phyloP scores from a whole-genome alignment of 768 basidiomycete genomes.

The Naematelia aurantialba region DNA sequence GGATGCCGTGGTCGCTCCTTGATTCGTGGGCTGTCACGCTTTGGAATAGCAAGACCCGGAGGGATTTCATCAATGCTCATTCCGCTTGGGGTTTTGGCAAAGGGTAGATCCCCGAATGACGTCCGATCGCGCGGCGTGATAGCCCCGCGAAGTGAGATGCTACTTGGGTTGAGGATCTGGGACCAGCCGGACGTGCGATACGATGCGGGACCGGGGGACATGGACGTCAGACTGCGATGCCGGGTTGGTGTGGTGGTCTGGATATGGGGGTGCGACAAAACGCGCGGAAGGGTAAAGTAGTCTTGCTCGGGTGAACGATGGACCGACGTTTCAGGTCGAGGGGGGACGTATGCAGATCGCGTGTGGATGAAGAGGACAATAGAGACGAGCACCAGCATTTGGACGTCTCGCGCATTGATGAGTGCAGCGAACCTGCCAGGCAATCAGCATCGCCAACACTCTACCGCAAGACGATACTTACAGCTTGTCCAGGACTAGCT shows the following conservation, averaged over 20 bases:
- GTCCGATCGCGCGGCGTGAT: conserved; percentile 12
- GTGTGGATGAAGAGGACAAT: conserved; percentile 25
- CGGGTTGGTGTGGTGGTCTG: conserved; percentile 10
- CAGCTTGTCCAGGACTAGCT: conserved; percentile 30
- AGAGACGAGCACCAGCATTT: conserved; percentile 39
- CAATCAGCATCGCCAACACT: neutral
- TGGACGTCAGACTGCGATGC: conserved; percentile 2
- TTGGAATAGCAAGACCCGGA: neutral
- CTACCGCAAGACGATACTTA: conserved; percentile 18
- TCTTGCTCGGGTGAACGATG: conserved; percentile 33
- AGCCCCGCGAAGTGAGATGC: conserved; percentile 11
- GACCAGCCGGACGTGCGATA: conserved; percentile 31
- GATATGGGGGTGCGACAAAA: conserved; percentile 6
- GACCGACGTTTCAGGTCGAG: conserved; percentile 12
- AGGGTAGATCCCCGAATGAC: conserved; percentile 2
- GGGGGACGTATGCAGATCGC: conserved; percentile 12
- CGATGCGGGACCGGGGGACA: conserved; percentile 2
- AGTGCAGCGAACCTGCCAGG: conserved; percentile 29
- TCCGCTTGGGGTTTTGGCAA: conserved; percentile 9
- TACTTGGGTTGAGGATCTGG: conserved; percentile 32
- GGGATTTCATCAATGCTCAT: conserved; percentile 3
- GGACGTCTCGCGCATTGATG: conserved; percentile 29
- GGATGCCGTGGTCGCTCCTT: neutral
- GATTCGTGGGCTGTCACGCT: neutral
- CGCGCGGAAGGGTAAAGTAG: conserved; percentile 38